These are phyloP conservation scores for Erodium maritimum DNA, from an alignment of 345 rosid genomes.

Conservation along the genomic window DNA sequence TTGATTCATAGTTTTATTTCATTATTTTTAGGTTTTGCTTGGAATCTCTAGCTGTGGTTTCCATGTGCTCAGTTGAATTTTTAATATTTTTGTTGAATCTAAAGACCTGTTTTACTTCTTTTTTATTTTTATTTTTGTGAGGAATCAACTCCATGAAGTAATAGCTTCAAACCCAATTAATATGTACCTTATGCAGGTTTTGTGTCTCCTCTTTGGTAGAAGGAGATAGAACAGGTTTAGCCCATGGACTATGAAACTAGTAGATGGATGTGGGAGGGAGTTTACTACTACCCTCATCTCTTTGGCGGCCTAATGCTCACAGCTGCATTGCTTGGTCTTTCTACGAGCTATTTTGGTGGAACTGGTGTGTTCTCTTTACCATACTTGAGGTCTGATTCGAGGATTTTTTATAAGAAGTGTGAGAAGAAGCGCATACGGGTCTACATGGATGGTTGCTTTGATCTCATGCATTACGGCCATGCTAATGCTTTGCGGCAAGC, in stretches of 20 bases:
- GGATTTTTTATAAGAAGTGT: conserved; percentile 26
- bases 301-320: conserved; percentile 60
- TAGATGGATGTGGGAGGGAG: conserved; percentile 57
- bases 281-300: conserved; percentile 41
- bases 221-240: not conserved
- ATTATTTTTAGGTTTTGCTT: not conserved
- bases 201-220: conserved; percentile 23
- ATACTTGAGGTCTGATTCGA: conserved; percentile 27
- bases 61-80: too few relatives aligned
- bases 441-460: conserved; percentile 98
- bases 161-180: not conserved
- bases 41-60: too few relatives aligned
- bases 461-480: conserved; percentile 96
- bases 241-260: conserved; percentile 47
- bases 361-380: conserved; percentile 36
- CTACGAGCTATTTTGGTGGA: conserved; percentile 54
- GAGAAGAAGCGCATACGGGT: conserved; percentile 61
- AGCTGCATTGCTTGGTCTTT: conserved; percentile 54
- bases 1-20: too few relatives aligned
- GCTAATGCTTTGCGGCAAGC: conserved; percentile 90
- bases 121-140: too few relatives aligned
- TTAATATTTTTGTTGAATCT: too few relatives aligned
- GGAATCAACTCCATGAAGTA: too few relatives aligned
- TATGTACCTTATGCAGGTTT: conserved; percentile 25
- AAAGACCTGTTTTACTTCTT: not conserved